A percentile compares a stretch with the other conserved stretches of the same genome.
Evolutionary conservation across 169 alveolate species (phyloP).

Genomic region (Plasmodium ovale): DNA sequence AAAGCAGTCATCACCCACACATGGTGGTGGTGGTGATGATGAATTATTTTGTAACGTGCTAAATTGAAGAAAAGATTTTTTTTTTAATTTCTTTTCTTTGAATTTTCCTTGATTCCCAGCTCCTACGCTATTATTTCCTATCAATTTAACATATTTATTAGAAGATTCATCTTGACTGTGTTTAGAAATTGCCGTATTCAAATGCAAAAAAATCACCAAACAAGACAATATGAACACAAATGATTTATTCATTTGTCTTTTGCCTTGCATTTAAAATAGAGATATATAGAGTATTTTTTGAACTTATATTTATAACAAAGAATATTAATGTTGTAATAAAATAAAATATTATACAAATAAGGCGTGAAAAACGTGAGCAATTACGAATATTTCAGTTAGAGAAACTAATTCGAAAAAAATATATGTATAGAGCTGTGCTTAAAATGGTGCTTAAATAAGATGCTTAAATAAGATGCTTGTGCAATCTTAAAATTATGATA

Average conservation of each 20-base stretch:
- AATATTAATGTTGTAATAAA: conserved; percentile 1
- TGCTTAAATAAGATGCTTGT: neutral
- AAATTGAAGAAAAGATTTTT: conserved; percentile 43
- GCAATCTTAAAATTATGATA: conserved; percentile 20
- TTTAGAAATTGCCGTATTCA: conserved; percentile 9
- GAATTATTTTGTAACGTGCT: no score
- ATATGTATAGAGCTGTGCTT: conserved; percentile 8
- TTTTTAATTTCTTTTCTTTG: neutral
- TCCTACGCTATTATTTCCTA: neutral
- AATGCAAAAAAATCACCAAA: conserved; percentile 39
- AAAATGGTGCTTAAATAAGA: neutral
- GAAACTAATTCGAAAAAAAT: conserved; percentile 18
- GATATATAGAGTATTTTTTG: conserved; percentile 10
- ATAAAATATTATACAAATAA: conserved; percentile 34
- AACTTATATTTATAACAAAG: conserved; percentile 31
- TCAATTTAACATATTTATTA: conserved; percentile 16
- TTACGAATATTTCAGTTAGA: conserved; percentile 37
- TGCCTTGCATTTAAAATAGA: conserved; percentile 25
- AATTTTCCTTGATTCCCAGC: conserved; percentile 9
- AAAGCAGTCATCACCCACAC: conserved; percentile 55
- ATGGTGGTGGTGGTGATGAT: conserved; percentile 30
- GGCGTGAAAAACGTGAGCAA: neutral
- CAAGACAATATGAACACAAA: conserved; percentile 49
- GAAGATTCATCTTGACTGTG: conserved; percentile 30
- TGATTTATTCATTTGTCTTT: conserved; percentile 62